A percentile compares a stretch with the other conserved stretches of the same genome.
Evolutionary conservation across 345 rosid species (phyloP).

Genomic region (Toxicodendron radicans): DNA sequence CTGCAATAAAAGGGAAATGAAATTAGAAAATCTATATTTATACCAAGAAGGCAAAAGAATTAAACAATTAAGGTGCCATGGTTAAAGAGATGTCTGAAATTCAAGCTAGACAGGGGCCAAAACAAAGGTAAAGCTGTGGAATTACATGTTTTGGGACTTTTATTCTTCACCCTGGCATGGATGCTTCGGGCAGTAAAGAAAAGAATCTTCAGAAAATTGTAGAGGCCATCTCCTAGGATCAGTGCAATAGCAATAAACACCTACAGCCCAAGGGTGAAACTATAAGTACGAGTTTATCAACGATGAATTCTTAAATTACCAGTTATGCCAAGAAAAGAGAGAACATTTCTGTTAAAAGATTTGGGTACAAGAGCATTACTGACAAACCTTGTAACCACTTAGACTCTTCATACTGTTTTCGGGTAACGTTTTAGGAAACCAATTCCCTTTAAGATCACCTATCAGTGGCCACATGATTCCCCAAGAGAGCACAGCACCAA

Average conservation of each 20-base stretch:
- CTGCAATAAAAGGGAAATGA: constrained; percentile 26
- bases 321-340: neutral
- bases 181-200: constrained; percentile 53
- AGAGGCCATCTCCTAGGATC: constrained; percentile 90
- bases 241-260: constrained; percentile 82
- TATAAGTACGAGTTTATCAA: neutral
- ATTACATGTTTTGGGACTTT: constrained; percentile 43
- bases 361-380: neutral
- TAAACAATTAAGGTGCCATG: neutral
- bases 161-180: constrained; percentile 32
- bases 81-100: neutral
- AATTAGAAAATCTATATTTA: neutral
- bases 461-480: constrained; percentile 97
- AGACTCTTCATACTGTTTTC: constrained; percentile 85
- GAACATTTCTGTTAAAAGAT: neutral
- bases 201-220: constrained; percentile 84
- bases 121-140: neutral
- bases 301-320: neutral
- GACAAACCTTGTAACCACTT: constrained; percentile 77
- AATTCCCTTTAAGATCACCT: constrained; percentile 58
- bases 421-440: constrained; percentile 58
- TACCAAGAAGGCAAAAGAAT: neutral
- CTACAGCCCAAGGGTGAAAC: constrained; percentile 32
- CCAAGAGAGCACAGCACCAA: constrained; percentile 91
- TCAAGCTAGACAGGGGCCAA: neutral